Evolutionary conservation across 1,284 basidiomycete genomes (phyloP).

Genomic region (Hortiboletus rubellus): DNA sequence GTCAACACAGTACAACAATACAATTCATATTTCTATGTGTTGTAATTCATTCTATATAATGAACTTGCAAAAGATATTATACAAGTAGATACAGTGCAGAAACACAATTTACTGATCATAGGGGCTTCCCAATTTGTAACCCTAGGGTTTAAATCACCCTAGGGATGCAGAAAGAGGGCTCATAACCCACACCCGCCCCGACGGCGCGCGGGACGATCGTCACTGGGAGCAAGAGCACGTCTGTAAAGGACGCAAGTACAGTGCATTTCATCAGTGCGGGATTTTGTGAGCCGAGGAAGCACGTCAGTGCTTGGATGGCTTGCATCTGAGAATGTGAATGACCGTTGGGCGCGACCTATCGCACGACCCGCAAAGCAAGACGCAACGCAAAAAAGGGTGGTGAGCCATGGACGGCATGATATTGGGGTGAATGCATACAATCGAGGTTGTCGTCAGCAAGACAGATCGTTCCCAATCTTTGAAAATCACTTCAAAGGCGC

Average conservation of each 20-base stretch:
- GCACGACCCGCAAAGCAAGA: too few species aligned
- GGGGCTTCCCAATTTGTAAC: too few species aligned
- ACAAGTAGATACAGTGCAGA: too few species aligned
- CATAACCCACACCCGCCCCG: slow-evolving; percentile 67
- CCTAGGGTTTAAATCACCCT: too few species aligned
- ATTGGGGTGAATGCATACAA: slow-evolving; percentile 10
- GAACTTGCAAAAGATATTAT: too few species aligned
- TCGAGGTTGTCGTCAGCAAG: slow-evolving; percentile 13
- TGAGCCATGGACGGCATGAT: neutral
- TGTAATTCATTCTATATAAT: too few species aligned
- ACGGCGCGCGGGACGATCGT: slow-evolving; percentile 93
- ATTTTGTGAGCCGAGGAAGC: slow-evolving; percentile 83
- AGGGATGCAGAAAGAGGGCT: too few species aligned
- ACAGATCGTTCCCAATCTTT: slow-evolving; percentile 79
- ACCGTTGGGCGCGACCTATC: slow-evolving; percentile 11
- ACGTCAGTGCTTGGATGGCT: slow-evolving; percentile 46
- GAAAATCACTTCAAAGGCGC: slow-evolving; percentile 73
- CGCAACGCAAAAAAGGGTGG: too few species aligned
- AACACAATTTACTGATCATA: too few species aligned
- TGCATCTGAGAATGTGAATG: slow-evolving; percentile 1
- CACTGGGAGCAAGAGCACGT: slow-evolving; percentile 87
- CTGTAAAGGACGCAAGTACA: slow-evolving; percentile 89
- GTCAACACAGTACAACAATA: too few species aligned
- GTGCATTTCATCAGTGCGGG: slow-evolving; percentile 92
- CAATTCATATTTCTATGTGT: too few species aligned